These are phyloP conservation scores for Hordeum vulgare DNA, from an alignment of 176 grass and related monocot species.

Conservation along the genomic window DNA sequence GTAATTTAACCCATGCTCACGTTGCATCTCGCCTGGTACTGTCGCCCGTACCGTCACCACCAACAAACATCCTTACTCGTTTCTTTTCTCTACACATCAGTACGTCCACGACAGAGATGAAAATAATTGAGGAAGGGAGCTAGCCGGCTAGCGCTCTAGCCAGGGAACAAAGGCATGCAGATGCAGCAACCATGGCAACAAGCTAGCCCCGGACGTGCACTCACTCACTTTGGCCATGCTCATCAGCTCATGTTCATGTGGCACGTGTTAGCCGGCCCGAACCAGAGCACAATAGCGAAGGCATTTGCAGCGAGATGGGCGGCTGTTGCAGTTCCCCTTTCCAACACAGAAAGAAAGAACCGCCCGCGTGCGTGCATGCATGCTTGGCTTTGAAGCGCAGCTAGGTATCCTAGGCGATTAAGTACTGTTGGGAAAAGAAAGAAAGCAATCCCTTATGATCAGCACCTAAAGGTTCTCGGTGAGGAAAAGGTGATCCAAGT, in stretches of 20 bases:
- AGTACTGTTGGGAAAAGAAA: slow-evolving; percentile 11
- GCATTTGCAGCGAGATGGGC: neutral
- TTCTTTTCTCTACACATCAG: slow-evolving; percentile 1
- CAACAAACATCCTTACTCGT: neutral
- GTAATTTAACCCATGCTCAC: neutral
- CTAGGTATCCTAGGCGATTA: slow-evolving; percentile 26
- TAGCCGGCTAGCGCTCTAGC: neutral
- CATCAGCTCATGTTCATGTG: neutral
- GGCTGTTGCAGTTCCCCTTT: slow-evolving; percentile 14
- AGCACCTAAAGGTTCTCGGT: slow-evolving; percentile 12
- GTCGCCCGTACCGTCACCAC: neutral
- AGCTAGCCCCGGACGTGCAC: neutral
- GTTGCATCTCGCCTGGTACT: neutral
- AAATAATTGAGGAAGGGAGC: slow-evolving; percentile 48
- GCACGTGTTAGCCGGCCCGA: neutral
- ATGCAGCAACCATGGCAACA: slow-evolving; percentile 7
- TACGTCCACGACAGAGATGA: neutral
- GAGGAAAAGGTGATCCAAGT: neutral
- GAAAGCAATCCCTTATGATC: neutral
- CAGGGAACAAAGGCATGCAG: neutral
- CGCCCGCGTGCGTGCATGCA: neutral
- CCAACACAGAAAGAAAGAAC: neutral
- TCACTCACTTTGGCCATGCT: neutral
- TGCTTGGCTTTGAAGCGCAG: slow-evolving; percentile 38
- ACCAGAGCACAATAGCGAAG: neutral